These are phyloP conservation scores for Pseudocercospora crystallina DNA, from an alignment of 2,329 filamentous ascomycete genomes.

Conservation along the genomic window DNA sequence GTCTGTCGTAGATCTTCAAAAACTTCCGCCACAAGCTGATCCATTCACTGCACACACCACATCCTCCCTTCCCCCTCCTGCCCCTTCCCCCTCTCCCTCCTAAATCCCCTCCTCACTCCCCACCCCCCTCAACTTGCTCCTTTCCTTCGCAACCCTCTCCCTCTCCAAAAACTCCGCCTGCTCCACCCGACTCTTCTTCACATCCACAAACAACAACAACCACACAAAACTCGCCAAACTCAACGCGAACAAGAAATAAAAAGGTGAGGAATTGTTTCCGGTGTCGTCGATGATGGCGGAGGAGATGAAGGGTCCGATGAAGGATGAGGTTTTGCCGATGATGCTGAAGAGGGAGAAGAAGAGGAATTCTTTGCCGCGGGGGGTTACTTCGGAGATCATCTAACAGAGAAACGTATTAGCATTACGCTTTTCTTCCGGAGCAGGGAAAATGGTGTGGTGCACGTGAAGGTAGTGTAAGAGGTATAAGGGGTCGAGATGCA, in stretches of 20 bases:
- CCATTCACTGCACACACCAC: background rate
- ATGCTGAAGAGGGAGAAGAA: slow-evolving; percentile 71
- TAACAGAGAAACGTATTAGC: slow-evolving; percentile 1
- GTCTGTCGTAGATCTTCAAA: too few species aligned
- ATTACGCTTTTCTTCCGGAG: too few species aligned
- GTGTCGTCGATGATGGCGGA: slow-evolving; percentile 66
- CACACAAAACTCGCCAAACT: slow-evolving; percentile 56
- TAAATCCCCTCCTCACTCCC: background rate
- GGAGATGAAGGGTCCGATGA: slow-evolving; percentile 68
- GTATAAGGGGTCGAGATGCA: background rate
- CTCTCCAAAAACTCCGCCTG: slow-evolving; percentile 56
- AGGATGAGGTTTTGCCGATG: slow-evolving; percentile 66
- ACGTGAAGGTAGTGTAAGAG: too few species aligned
- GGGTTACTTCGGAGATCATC: slow-evolving; percentile 69
- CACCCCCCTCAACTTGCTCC: slow-evolving; percentile 14
- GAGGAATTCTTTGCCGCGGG: slow-evolving; percentile 66
- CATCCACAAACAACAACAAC: slow-evolving; percentile 57
- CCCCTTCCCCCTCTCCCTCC: background rate
- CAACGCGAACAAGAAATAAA: slow-evolving; percentile 64
- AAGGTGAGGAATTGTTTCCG: slow-evolving; percentile 61
- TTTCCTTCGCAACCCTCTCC: slow-evolving; percentile 29
- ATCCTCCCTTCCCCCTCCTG: background rate
- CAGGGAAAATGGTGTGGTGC: too few species aligned
- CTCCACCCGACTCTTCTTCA: slow-evolving; percentile 60
- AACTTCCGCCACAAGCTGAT: background rate